Percentiles rank a stretch among this genome's conserved stretches.
These are phyloP conservation scores for Pezicula carpinea DNA, from an alignment of 2,329 filamentous ascomycete species.

Conservation along the genomic window DNA sequence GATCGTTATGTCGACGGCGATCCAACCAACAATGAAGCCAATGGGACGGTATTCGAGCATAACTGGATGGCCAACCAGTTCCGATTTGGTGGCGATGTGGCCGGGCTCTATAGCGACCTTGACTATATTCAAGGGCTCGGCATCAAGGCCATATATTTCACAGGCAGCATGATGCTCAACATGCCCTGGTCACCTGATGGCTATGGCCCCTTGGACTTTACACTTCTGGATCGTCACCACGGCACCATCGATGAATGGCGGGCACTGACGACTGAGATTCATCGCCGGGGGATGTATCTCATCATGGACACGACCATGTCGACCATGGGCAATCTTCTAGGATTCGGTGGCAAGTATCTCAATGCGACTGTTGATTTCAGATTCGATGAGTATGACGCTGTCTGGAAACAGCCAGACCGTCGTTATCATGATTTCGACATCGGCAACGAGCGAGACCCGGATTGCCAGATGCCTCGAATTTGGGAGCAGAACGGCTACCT, in stretches of 20 bases:
- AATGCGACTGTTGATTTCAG: slow-evolving; percentile 54
- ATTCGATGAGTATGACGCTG: not conserved
- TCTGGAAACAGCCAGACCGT: slow-evolving; percentile 7
- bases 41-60: slow-evolving; percentile 55
- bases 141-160: slow-evolving; percentile 60
- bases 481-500: slow-evolving; percentile 2
- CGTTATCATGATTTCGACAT: slow-evolving; percentile 3
- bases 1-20: slow-evolving; percentile 63
- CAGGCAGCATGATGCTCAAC: slow-evolving; percentile 58
- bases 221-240: slow-evolving; percentile 57
- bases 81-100: slow-evolving; percentile 56
- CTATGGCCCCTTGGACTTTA: slow-evolving; percentile 53
- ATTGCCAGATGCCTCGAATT: not conserved
- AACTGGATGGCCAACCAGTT: slow-evolving; percentile 53
- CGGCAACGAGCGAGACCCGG: slow-evolving; percentile 1
- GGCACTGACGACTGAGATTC: slow-evolving; percentile 51
- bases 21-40: slow-evolving; percentile 57
- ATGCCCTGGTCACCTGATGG: slow-evolving; percentile 60
- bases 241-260: slow-evolving; percentile 55
- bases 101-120: slow-evolving; percentile 52
- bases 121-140: slow-evolving; percentile 63
- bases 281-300: slow-evolving; percentile 58
- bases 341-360: slow-evolving; percentile 51
- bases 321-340: slow-evolving; percentile 60
- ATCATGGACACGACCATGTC: slow-evolving; percentile 61